Evolutionary conservation across 805 yeast species (phyloP).

Genomic region (Wickerhamiella spandovensis): DNA sequence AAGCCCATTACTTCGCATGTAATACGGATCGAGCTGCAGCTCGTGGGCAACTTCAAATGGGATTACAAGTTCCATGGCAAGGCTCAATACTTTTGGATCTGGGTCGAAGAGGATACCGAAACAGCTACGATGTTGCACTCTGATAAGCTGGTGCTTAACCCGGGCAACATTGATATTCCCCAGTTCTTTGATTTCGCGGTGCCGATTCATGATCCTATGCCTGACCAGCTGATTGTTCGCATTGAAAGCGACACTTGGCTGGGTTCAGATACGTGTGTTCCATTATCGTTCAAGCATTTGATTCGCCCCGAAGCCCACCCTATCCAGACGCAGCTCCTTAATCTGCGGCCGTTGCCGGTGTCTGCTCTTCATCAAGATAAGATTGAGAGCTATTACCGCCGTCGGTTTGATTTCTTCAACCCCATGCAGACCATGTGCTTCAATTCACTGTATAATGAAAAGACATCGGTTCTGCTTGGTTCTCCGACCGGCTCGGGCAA

Average conservation of each 20-base stretch:
- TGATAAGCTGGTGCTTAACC: slow-evolving; percentile 62
- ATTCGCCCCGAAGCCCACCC: slow-evolving; percentile 83
- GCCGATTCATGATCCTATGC: slow-evolving; percentile 79
- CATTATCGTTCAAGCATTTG: slow-evolving; percentile 80
- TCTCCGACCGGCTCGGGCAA: slow-evolving; percentile 99
- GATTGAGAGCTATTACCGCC: slow-evolving; percentile 54
- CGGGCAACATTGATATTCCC: slow-evolving; percentile 35
- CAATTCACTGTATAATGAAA: slow-evolving; percentile 70
- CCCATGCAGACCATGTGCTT: slow-evolving; percentile 98
- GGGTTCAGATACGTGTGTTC: slow-evolving; percentile 63
- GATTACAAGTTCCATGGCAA: slow-evolving; percentile 68
- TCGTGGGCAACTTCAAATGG: slow-evolving; percentile 78
- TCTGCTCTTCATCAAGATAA: slow-evolving; percentile 59
- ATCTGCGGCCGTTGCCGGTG: slow-evolving; percentile 75
- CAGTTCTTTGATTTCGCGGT: slow-evolving; percentile 87
- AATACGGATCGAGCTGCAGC: slow-evolving; percentile 57
- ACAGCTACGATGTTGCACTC: slow-evolving; percentile 61
- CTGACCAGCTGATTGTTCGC: slow-evolving; percentile 72
- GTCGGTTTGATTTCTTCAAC: slow-evolving; percentile 72
- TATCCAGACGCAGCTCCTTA: slow-evolving; percentile 63
- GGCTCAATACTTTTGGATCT: slow-evolving; percentile 80
- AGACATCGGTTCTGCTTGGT: slow-evolving; percentile 78
- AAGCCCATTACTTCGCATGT: slow-evolving; percentile 83
- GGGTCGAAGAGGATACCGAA: slow-evolving; percentile 71
- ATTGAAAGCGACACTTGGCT: slow-evolving; percentile 80